Base-by-base conservation (phyloP, 2,329 filamentous ascomycete genomes). In the Stemphylium vesicarium region DNA sequence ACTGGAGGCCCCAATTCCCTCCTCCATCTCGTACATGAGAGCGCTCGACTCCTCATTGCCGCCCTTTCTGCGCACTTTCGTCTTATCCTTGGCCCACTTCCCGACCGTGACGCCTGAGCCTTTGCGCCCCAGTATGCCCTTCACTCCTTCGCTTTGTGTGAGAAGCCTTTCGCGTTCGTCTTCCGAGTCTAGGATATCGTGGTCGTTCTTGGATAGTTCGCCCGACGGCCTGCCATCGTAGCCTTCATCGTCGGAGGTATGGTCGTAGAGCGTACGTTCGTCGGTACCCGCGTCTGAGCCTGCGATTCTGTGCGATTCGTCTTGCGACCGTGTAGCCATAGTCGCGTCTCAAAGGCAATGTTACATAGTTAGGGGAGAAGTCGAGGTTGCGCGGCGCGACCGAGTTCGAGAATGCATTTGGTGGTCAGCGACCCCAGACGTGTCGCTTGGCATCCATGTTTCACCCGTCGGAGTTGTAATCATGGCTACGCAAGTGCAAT, bases 1-100 rank as follows among this genome's bases (percentile, higher is more conserved):
- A 41, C 60, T 87, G 78, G 79, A 90, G 57, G 83, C 86, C 68
- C 89, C 83, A 2, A 82, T 84, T 1, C 92, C 91, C 71, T 92
- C 89, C 75, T 97, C 93, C 89, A 94, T 91, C 77, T 95, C 90
- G 73, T 91, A 93, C 88, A 96, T 91, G 68, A 96, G 79, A 73
- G 88, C 85, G 33, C 88, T 88, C 62, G 91, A 86, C 70, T 91
- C 89, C 50, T 87, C 87, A 56, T 86, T 75, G 22, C 60, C 54
- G 16, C 61, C 62, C 51, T 79, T 79, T 82, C 81, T 77, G 56
- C 70, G 62, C 55, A 69, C 60, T 38, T 62, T 68, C 57, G 69
- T 66, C 49, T 55, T 56, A 48, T 62, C 66, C 53, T 62, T 66
- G n/a, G 42, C 52, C 42, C 57, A 56, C 56, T 64, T 68, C 57